Percentiles rank a stretch among this genome's conserved stretches.
Evolutionary conservation across 2,329 filamentous ascomycete species (phyloP).

Genomic region (Colletotrichum noveboracense): DNA sequence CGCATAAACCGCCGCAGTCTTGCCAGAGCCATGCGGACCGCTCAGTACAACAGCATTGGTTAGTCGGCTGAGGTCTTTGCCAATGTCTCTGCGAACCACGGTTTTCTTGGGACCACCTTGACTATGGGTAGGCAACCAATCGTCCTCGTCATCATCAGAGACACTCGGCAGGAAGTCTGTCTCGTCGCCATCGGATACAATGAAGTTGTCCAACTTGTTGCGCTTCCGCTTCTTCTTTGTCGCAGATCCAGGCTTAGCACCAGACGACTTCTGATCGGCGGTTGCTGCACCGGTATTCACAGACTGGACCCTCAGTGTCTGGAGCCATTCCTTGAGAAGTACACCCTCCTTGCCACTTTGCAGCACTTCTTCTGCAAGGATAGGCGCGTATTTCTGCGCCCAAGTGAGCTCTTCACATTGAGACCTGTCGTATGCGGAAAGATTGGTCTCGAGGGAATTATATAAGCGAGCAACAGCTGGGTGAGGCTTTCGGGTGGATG

Average conservation of each 20-base stretch:
- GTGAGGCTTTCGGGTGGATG: conserved; percentile 44
- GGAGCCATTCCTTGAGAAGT: conserved; percentile 82
- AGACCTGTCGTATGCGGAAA: conserved; percentile 83
- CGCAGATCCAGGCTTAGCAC: conserved; percentile 28
- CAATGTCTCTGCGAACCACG: conserved; percentile 53
- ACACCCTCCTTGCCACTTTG: conserved; percentile 74
- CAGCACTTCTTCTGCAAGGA: conserved; percentile 71
- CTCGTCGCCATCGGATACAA: conserved; percentile 82
- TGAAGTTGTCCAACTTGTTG: conserved; percentile 79
- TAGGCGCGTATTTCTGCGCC: conserved; percentile 85
- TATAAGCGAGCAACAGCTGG: conserved; percentile 66
- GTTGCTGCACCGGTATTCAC: conserved; percentile 67
- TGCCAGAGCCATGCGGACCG: conserved; percentile 88
- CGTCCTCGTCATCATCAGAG: conserved; percentile 61
- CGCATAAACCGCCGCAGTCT: conserved; percentile 91
- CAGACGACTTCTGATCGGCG: conserved; percentile 31
- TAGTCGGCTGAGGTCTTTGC: conserved; percentile 53
- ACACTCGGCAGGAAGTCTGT: conserved; percentile 72
- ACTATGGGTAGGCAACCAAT: conserved; percentile 37
- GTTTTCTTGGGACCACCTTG: conserved; percentile 54
- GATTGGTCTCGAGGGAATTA: conserved; percentile 59
- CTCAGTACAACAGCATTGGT: conserved; percentile 86
- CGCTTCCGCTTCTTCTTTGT: conserved; percentile 70
- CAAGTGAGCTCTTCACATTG: conserved; percentile 77
- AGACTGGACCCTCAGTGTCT: conserved; percentile 74